These are phyloP conservation scores for Botryosphaeria dothidea DNA, from an alignment of 2,329 filamentous ascomycete genomes.

Conservation along the genomic window DNA sequence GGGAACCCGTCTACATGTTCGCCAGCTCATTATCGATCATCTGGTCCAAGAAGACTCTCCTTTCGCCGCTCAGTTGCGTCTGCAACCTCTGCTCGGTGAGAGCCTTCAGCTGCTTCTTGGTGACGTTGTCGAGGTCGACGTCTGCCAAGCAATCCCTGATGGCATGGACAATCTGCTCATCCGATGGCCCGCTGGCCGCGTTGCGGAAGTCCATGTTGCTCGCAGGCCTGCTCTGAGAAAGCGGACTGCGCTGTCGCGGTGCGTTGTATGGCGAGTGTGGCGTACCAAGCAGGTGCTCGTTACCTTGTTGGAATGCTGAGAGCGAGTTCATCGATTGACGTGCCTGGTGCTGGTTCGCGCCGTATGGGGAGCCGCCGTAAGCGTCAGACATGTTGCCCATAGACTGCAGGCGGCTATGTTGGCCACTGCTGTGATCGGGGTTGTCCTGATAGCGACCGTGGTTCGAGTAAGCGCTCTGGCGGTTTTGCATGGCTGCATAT, in stretches of 20 bases:
- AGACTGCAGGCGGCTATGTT: conserved; percentile 57
- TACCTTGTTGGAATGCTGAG: conserved; percentile 29
- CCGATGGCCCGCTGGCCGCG: conserved; percentile 66
- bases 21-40: conserved; percentile 93
- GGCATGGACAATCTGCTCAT: conserved; percentile 77
- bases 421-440: conserved; percentile 45
- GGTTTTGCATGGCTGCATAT: conserved; percentile 61
- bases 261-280: conserved; percentile 25
- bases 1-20: conserved; percentile 67
- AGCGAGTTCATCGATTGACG: conserved; percentile 47
- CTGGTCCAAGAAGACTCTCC: conserved; percentile 83
- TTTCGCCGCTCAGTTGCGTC: conserved; percentile 82
- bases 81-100: conserved; percentile 92
- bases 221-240: conserved; percentile 51
- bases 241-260: conserved; percentile 48
- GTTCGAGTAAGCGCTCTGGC: conserved; percentile 72
- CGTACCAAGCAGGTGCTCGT: conserved; percentile 40
- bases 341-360: conserved; percentile 36
- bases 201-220: conserved; percentile 63
- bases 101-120: conserved; percentile 88
- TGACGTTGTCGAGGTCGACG: conserved; percentile 94
- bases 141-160: conserved; percentile 81
- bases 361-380: conserved; percentile 39
- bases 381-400: conserved; percentile 57
- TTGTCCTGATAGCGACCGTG: conserved; percentile 65